A percentile compares a stretch with the other conserved stretches of the same genome.
Evolutionary conservation across 176 grass and related monocot genomes (phyloP).

Genomic region (Otatea glauca): DNA sequence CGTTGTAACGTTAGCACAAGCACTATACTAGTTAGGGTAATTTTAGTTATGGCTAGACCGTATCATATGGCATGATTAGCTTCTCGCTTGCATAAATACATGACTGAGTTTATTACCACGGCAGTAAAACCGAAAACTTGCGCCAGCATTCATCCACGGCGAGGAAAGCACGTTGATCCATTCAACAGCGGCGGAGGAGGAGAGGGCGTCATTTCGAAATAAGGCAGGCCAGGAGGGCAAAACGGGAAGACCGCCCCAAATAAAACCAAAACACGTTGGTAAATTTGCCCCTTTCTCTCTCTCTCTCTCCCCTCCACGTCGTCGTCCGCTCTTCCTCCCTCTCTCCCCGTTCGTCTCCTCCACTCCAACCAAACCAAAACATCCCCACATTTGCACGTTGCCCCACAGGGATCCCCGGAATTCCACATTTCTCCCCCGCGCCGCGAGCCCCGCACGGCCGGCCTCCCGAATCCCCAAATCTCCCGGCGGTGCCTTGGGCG

Average conservation of each 20-base stretch:
- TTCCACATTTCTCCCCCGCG: conserved; percentile 28
- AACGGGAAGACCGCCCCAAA: neutral
- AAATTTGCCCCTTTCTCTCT: neutral
- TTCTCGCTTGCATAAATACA: neutral
- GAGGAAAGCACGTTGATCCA: too few species aligned
- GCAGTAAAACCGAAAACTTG: too few species aligned
- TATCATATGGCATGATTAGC: neutral
- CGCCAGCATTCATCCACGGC: too few species aligned
- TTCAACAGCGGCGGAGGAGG: neutral
- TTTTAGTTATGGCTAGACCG: neutral
- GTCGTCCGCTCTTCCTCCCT: conserved; percentile 9
- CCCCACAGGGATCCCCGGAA: conserved; percentile 31
- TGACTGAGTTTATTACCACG: neutral
- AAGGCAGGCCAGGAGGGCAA: neutral
- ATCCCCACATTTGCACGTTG: conserved; percentile 42
- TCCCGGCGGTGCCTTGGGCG: neutral
- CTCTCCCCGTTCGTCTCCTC: conserved; percentile 10
- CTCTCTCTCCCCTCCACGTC: conserved; percentile 7
- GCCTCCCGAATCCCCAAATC: conserved; percentile 41
- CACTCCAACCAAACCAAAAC: neutral
- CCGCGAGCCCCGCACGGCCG: conserved; percentile 33
- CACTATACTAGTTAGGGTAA: too few species aligned
- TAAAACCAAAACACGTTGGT: conserved; percentile 40
- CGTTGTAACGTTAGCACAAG: too few species aligned
- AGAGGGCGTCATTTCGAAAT: conserved; percentile 2